A percentile compares a stretch with the other conserved stretches of the same genome.
Evolutionary conservation across 257 asterid species (phyloP).

Genomic region (Solanum paucissectum): DNA sequence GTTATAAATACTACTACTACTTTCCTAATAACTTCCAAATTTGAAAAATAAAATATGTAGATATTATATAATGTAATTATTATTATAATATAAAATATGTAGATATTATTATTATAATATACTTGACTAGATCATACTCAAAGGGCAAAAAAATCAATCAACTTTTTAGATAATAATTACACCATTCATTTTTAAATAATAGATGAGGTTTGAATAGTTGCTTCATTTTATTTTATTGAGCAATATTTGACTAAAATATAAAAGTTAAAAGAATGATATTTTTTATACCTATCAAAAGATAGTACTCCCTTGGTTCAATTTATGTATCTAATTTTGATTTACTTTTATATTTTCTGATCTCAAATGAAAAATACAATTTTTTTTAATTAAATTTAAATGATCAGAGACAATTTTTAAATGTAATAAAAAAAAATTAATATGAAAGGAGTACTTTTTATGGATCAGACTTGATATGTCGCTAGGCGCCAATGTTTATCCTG

Average conservation of each 20-base stretch:
- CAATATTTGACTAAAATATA: not conserved
- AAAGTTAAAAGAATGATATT: not conserved
- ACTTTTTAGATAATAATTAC: not conserved
- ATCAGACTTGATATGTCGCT: too few species aligned
- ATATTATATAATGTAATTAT: not conserved
- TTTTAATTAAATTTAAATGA: too few species aligned
- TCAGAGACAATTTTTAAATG: too few species aligned
- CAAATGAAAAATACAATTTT: too few species aligned
- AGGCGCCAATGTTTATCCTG: accelerated
- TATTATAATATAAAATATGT: not conserved
- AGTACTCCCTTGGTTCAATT: not conserved
- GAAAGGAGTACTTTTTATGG: too few species aligned
- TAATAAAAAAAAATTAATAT: too few species aligned
- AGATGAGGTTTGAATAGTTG: not conserved
- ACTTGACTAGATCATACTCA: not conserved
- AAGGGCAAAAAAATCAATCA: too few species aligned
- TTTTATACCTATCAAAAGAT: not conserved
- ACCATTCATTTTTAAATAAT: not conserved
- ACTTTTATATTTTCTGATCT: not conserved
- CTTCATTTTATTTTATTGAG: not conserved
- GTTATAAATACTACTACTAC: not conserved
- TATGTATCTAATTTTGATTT: not conserved
- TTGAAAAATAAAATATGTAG: not conserved
- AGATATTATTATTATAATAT: not conserved
- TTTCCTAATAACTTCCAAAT: not conserved